Evolutionary conservation across 805 yeast species (phyloP).

Genomic region (Kluyveromyces dobzhanskii): DNA sequence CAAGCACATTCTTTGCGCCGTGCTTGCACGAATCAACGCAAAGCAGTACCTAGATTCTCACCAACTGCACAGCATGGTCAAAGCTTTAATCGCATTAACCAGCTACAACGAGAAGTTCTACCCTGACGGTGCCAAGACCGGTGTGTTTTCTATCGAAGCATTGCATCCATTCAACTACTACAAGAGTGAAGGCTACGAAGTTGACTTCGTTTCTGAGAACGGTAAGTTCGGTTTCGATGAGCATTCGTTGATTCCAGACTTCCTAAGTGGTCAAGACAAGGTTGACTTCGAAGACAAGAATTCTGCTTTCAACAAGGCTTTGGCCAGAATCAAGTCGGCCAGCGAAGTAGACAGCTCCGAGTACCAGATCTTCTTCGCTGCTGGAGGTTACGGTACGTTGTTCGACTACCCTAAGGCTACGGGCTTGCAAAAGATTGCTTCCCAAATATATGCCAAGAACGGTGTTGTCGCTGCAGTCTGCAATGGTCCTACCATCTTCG

Average conservation of each 20-base stretch:
- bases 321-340: constrained; percentile 38
- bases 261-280: constrained; percentile 38
- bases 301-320: constrained; percentile 33
- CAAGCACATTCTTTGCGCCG: too few relatives aligned
- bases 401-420: constrained; percentile 50
- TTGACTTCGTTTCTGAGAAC: constrained; percentile 49
- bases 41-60: too few relatives aligned
- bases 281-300: constrained; percentile 31
- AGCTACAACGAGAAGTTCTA: constrained; percentile 41
- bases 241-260: constrained; percentile 38
- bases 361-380: constrained; percentile 48
- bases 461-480: constrained; percentile 60
- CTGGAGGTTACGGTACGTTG: constrained; percentile 59
- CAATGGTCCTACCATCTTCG: constrained; percentile 58
- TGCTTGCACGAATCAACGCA: too few relatives aligned
- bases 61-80: constrained; percentile 17
- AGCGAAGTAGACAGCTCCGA: constrained; percentile 40
- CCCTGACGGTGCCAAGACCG: constrained; percentile 52
- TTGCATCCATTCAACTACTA: constrained; percentile 48
- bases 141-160: constrained; percentile 51
- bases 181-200: constrained; percentile 40
- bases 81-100: constrained; percentile 38
- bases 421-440: constrained; percentile 38
- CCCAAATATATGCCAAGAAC: constrained; percentile 38
- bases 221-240: constrained; percentile 53